A percentile compares a stretch with the other conserved stretches of the same genome.
Evolutionary conservation across 179 eudicot species (phyloP).

Genomic region (Silene coronaria): DNA sequence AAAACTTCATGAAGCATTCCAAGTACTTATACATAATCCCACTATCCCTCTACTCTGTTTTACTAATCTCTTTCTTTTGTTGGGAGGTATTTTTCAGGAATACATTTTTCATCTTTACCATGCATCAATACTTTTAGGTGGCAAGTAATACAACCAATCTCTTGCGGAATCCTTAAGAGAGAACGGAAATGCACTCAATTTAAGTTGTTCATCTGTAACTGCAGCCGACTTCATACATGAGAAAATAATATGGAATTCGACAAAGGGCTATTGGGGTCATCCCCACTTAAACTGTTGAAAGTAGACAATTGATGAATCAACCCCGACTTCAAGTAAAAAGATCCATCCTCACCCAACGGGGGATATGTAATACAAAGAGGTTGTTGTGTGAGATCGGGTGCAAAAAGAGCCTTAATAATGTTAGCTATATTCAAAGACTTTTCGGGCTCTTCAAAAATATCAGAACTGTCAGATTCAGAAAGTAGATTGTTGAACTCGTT

Average conservation of each 20-base stretch:
- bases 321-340: no score
- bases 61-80: background rate
- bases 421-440: no score
- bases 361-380: no score
- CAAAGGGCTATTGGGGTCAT: background rate
- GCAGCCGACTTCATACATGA: background rate
- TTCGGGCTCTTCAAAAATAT: no score
- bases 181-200: slow-evolving; percentile 5
- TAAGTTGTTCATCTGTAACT: background rate
- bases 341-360: no score
- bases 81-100: slow-evolving; percentile 1
- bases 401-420: no score
- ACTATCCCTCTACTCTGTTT: background rate
- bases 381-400: no score
- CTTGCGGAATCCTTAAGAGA: background rate
- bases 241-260: background rate
- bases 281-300: background rate
- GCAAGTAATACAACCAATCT: slow-evolving; percentile 14
- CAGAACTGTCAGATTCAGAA: no score
- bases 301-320: background rate
- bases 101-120: background rate
- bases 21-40: background rate
- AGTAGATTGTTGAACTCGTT: no score
- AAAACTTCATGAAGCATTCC: background rate
- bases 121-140: background rate